Evolutionary conservation across 1,139 yeast genomes (phyloP).

Genomic region (Taphrina flavorubra): DNA sequence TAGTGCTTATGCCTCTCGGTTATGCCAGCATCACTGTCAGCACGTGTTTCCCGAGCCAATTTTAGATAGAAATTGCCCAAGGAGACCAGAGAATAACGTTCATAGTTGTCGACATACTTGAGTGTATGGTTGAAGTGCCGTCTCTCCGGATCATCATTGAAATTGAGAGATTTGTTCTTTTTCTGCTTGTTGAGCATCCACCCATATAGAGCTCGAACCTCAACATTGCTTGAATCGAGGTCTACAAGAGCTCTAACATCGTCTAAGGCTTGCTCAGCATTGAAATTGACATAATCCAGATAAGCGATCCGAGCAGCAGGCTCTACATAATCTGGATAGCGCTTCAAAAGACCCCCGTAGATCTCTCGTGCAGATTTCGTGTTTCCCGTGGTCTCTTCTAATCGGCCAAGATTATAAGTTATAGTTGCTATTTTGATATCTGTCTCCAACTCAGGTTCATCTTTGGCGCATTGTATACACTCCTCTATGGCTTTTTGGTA

Average conservation of each 20-base stretch:
- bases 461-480: slow-evolving; percentile 51
- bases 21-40: slow-evolving; percentile 58
- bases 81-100: slow-evolving; percentile 84
- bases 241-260: slow-evolving; percentile 64
- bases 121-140: slow-evolving; percentile 84
- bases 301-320: slow-evolving; percentile 44
- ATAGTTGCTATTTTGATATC: slow-evolving; percentile 49
- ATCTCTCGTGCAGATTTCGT: slow-evolving; percentile 58
- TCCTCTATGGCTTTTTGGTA: slow-evolving; percentile 61
- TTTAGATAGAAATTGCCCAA: slow-evolving; percentile 85
- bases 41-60: slow-evolving; percentile 78
- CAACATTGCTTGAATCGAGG: slow-evolving; percentile 67
- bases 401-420: slow-evolving; percentile 54
- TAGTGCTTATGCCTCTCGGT: slow-evolving; percentile 78
- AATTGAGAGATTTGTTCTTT: slow-evolving; percentile 59
- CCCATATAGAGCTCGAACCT: slow-evolving; percentile 87
- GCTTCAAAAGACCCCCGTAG: slow-evolving; percentile 63
- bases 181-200: slow-evolving; percentile 75
- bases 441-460: slow-evolving; percentile 40
- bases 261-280: slow-evolving; percentile 57
- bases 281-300: slow-evolving; percentile 46
- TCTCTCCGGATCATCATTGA: slow-evolving; percentile 60
- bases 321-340: slow-evolving; percentile 73
- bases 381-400: slow-evolving; percentile 55
- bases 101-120: slow-evolving; percentile 78